Evolutionary conservation across 305 asterid genomes (phyloP), one percentile per base, ranked within the genome.

Genomic region (Fraxinus sp.): DNA sequence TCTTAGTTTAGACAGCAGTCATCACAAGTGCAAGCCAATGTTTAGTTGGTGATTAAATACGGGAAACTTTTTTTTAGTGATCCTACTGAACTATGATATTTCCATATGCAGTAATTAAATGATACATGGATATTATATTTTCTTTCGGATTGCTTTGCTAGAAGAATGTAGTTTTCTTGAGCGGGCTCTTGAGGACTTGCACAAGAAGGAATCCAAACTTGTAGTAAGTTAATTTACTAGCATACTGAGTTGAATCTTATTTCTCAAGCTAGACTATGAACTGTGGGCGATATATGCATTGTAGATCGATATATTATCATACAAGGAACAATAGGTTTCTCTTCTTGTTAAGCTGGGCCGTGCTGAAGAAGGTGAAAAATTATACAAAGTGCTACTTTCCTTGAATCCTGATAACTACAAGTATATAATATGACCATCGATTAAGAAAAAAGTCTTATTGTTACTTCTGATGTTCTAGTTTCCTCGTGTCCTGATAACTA

Each of bases 121-220:
- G 55, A 49, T 71, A 64, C 76, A 37, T 82, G 62, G 73, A 75
- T 28, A 24, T 66, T 26, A 46, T 85, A 59, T 79, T 82, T 81
- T 71, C 83, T 84, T 87, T 72, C 92, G 95, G 99, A 87, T 96
- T 79, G 91, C 95, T 72, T 89, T 96, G 83, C 89, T 95, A 76
- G 98, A 94, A 90, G 99, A 95, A 83, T 91, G 97, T 88, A 97
- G 97, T 78, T 91, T 90, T 90, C 75, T 88, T 86, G 96, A 93
- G 91, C 91, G 91, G 87, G 98, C 98, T 85, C 92, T 95, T 66
- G 93, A 92, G 92, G 99, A 93, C 91, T 89, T 96, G 95, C 97
- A 77, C 86, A 91, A 84, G 89, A 93, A 91, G 86, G 98, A 94
- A 85, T 77, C 80, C 83, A 96, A 93, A 90, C 91, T 96, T 82